A percentile compares a stretch with the other conserved stretches of the same genome.
Conservation (phyloP, 208 protist genomes). For the Acanthamoeba triangularis region DNA sequence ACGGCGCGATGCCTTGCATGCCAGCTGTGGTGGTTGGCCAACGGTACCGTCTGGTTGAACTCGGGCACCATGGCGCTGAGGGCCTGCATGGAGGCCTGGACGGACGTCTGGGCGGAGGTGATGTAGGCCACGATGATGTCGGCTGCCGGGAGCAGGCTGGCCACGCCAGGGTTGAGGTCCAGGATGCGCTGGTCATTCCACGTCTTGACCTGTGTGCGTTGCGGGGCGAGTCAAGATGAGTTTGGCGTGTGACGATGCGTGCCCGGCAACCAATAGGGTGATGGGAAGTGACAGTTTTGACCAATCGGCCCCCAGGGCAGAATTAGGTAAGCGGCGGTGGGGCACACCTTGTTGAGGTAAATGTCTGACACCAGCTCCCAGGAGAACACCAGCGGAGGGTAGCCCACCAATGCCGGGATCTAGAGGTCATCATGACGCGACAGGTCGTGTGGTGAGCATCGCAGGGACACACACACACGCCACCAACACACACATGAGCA, state of each 20-base stretch:
- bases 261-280: too few species aligned
- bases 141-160: neutral
- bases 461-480: neutral
- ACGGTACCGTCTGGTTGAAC: neutral
- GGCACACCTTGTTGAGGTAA: neutral
- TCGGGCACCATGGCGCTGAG: conserved; percentile 20
- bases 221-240: too few species aligned
- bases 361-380: conserved; percentile 1
- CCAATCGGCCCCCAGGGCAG: neutral
- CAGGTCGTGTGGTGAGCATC: neutral
- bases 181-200: neutral
- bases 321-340: neutral
- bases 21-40: neutral
- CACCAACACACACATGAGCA: neutral
- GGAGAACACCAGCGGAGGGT: conserved; percentile 2
- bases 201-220: neutral
- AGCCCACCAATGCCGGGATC: neutral
- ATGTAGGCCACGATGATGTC: conserved; percentile 1
- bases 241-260: too few species aligned
- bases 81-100: conserved; percentile 17
- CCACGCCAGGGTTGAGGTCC: neutral
- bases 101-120: neutral
- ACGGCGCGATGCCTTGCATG: too few species aligned
- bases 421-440: neutral
- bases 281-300: neutral